Conservation (phyloP, 345 rosid species). For the Brassica carinata region DNA sequence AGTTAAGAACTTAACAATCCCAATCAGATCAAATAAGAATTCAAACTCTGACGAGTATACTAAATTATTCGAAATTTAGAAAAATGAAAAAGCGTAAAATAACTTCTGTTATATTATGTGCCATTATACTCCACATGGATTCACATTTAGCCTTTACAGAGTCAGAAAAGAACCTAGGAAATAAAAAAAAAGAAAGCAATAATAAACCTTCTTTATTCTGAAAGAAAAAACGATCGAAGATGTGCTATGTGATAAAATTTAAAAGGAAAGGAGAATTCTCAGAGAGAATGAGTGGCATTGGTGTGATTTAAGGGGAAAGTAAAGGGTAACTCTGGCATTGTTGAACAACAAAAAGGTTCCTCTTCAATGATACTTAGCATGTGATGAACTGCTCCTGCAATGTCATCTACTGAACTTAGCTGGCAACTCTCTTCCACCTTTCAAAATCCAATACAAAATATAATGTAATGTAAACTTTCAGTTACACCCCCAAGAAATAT, state of each 20-base stretch:
- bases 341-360: slow-evolving; percentile 41
- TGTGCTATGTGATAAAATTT: not conserved
- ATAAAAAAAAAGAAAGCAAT: not conserved
- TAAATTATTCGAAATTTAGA: not conserved
- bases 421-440: slow-evolving; percentile 94
- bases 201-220: not conserved
- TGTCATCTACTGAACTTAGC: slow-evolving; percentile 80
- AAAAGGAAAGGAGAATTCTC: slow-evolving; percentile 1
- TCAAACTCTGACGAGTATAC: not conserved
- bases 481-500: slow-evolving; percentile 21
- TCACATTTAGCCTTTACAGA: slow-evolving; percentile 34
- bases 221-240: not conserved
- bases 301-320: slow-evolving; percentile 12
- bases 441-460: slow-evolving; percentile 18
- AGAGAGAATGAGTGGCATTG: slow-evolving; percentile 31
- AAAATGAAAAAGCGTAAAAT: not conserved
- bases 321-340: slow-evolving; percentile 35
- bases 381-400: slow-evolving; percentile 83
- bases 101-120: slow-evolving; percentile 8
- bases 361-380: slow-evolving; percentile 76
- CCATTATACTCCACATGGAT: slow-evolving; percentile 17
- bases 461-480: not conserved
- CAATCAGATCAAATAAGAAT: not conserved
- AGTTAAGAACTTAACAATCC: not conserved
- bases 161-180: slow-evolving; percentile 33